phyloP scores from a whole-genome alignment of 257 asterid species.

The Solanum okadae region DNA sequence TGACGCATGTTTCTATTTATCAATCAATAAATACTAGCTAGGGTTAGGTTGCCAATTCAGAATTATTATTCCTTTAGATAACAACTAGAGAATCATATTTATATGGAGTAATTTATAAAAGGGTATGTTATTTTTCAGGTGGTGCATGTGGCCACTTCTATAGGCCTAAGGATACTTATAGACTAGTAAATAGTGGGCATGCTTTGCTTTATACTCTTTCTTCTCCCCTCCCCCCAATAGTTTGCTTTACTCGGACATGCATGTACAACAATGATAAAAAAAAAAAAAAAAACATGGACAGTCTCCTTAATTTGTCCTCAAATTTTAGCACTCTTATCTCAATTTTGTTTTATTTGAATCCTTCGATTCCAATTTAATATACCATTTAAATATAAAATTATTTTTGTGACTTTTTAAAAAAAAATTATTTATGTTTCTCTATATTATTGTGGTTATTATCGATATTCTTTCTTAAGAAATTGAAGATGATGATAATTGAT shows the following conservation, averaged over 20 bases:
- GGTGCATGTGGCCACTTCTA: neutral
- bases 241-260: neutral
- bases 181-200: neutral
- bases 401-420: no score
- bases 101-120: neutral
- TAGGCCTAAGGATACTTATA: neutral
- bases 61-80: neutral
- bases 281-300: no score
- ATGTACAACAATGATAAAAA: no score
- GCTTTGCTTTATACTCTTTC: neutral
- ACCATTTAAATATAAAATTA: no score
- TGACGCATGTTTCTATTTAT: neutral
- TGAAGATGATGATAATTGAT: neutral
- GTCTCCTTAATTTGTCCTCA: no score
- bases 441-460: no score
- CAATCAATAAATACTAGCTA: neutral
- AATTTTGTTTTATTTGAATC: no score
- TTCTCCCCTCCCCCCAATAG: neutral
- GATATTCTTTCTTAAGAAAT: no score
- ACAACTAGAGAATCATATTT: neutral
- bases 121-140: neutral
- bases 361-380: no score
- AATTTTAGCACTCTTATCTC: no score
- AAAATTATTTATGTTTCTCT: no score
- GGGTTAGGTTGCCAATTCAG: neutral